A percentile compares a stretch with the other conserved stretches of the same genome.
phyloP scores from a whole-genome alignment of 148 eudicot genomes.

The Nepenthes gracilis region DNA sequence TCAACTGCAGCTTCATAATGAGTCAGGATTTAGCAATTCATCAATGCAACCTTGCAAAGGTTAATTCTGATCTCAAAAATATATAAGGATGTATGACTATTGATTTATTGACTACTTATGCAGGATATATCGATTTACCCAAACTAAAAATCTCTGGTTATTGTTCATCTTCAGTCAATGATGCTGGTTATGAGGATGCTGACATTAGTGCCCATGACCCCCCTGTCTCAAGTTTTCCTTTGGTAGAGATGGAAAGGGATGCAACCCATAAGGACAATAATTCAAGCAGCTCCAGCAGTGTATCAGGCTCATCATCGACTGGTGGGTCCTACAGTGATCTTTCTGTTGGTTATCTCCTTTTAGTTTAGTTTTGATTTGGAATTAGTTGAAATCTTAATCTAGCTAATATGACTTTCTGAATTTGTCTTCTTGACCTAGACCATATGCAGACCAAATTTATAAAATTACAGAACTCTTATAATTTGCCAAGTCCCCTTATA shows the following conservation, averaged over 20 bases:
- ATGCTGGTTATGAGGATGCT: slow-evolving; percentile 57
- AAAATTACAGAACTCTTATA: too few relatives aligned
- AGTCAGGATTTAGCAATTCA: slow-evolving; percentile 19
- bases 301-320: slow-evolving; percentile 68
- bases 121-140: too few relatives aligned
- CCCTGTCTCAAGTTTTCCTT: slow-evolving; percentile 68
- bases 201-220: slow-evolving; percentile 82
- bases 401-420: too few relatives aligned
- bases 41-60: slow-evolving; percentile 61
- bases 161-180: slow-evolving; percentile 34
- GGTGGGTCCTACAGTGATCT: slow-evolving; percentile 31
- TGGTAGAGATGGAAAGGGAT: slow-evolving; percentile 62
- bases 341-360: too few relatives aligned
- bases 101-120: not conserved
- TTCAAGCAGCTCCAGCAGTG: slow-evolving; percentile 68
- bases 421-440: too few relatives aligned
- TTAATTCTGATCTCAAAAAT: slow-evolving; percentile 7
- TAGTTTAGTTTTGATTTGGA: too few relatives aligned
- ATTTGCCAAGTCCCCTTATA: too few relatives aligned
- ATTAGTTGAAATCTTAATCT: too few relatives aligned
- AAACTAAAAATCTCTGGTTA: not conserved
- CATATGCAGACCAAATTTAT: too few relatives aligned
- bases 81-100: not conserved
- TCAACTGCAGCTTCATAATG: slow-evolving; percentile 39
- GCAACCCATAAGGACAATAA: slow-evolving; percentile 32